Base-by-base conservation (phyloP, 179 eudicot genomes). In the Pouteria campechiana region DNA sequence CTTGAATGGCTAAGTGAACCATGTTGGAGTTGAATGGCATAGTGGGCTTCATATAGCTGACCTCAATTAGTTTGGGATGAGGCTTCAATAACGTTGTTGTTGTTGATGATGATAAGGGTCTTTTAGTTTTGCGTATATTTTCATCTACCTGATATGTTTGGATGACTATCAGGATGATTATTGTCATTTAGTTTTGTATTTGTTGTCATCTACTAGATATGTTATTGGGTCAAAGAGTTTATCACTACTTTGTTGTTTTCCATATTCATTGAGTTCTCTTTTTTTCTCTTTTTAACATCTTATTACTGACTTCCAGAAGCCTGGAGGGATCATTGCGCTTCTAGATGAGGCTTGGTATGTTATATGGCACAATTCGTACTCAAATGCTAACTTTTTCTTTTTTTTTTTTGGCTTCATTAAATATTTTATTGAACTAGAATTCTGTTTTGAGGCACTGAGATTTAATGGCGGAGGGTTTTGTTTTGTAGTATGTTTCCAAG, bases 301-400 rank as follows among this genome's bases (percentile, higher is more conserved):
- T 28, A 12, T 50, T 42, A 35, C 50, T 42, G 25, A 30, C 68
- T 34, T 48, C 37, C 85, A 89, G 97, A 89, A 89, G 77, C 95
- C 95, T 42, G 97, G 95, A 58, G 97, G 97, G 52, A 89, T 89
- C 29, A 84, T 89, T 24, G 73, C 95, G 43, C 97, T 89, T 60
- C 65, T 89, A 38, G 97, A 89, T 73, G 95, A 89, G 79, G 97
- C 97, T 54, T 89, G 97, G 97, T 89, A 73, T 67, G 90, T 52
- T 17, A 8, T 11, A 20, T n/a, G 17, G 19, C 3, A 41, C 42
- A 37, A 19, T 0, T 19, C n/a, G n/a, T n/a, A n/a, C n/a, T n/a
- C n/a, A n/a, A n/a, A n/a, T n/a, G 17, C 32, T 10, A 27, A 18
- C 41, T 44, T 12, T 31, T n/a, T 16, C 47, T 34, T 41, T 5